Evolutionary conservation across 306 rosid genomes (phyloP), one percentile per base, ranked within the genome.

Genomic region (Aeschynomene evenia): DNA sequence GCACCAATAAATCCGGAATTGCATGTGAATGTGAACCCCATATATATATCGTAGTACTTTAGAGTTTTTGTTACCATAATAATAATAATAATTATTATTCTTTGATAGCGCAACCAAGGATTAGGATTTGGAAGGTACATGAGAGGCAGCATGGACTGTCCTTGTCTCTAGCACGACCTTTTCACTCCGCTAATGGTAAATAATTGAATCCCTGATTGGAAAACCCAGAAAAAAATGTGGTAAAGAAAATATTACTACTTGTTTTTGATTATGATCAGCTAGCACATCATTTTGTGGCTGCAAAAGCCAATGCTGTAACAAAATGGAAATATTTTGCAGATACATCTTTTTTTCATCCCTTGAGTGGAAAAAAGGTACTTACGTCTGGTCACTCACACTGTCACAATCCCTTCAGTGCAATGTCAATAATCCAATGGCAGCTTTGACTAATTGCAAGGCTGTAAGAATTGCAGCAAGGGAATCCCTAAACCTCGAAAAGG

Each of bases 361-460:
- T 31, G 63, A 21, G 31, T 42, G 37, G 63, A 22, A 66, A 72
- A 50, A 68, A 54, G 43, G 33, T 33, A 51, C 1, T 55, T 63
- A 59, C 29, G 80, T 74, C 40, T 68, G 61, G 73, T 84, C 81
- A 74, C 75, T 69, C 75, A 26, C 74, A 39, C 71, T 67, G 68
- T 72, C 87, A 60, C 79, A 31, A 50, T 76, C 80, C 52, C 19
- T 61, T 60, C 63, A 58, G 14, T 81, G 78, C 78, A 68, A 74
- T 71, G 74, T 80, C 81, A 76, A 68, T 79, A 73, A 72, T 79
- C 79, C 20, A 58, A 72, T 76, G 66, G 70, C 85, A 73, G 81
- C 83, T 81, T 78, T 81, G 84, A 76, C 83, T 66, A 50, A 64
- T 64, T 54, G 84, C 74, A 72, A 80, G 77, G 77, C 77, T 53